Evolutionary conservation across 805 yeast species (phyloP), one percentile per base, ranked within the genome.

Genomic region (Candida namnaoensis): DNA sequence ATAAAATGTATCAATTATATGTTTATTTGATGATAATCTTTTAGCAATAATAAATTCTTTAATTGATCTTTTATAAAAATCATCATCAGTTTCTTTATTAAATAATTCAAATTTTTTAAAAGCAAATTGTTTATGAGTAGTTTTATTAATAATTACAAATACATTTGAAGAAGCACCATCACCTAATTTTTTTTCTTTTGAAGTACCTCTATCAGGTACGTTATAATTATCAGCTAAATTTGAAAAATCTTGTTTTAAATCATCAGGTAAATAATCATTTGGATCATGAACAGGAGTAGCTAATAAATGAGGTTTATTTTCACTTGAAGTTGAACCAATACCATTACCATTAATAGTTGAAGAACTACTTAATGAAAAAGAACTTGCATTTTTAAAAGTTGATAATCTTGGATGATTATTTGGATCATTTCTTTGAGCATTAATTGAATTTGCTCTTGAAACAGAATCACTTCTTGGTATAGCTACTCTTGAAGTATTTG

Each of bases 91-190:
- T 59, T 85, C 95, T 47, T 74, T 73, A 38, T 72, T 58, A 42
- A 83, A 71, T 38, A 82, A 59, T 8, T 72, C 65, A 50, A 84
- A 78, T 53, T 76, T 76, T 58, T 84, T 84, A 53, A 83, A 65
- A 0, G 91, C 91, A 58, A 62, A 82, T 6, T 69, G 47, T 43
- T 70, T 68, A 42, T 68, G 68, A 23, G 59, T 56, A 24, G 57
- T 49, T 35, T 62, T 58, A 13, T 63, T 57, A 42, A 65, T 62
- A 4, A 74, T 59, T 43, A 72, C 72, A 41, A 80, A 66, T 19
- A 84, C 88, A 38, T 74, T 74, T 5, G 87, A 74, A 3, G 84
- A 75, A 4, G 90, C 90, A 38, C 95, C 93, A 42, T 72, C 74
- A 3, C 90, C 93, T 39, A 84, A 57, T 38, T 70, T 73, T 41